Conservation (phyloP, 2,329 filamentous ascomycete genomes). For the Aspergillus japonicus region DNA sequence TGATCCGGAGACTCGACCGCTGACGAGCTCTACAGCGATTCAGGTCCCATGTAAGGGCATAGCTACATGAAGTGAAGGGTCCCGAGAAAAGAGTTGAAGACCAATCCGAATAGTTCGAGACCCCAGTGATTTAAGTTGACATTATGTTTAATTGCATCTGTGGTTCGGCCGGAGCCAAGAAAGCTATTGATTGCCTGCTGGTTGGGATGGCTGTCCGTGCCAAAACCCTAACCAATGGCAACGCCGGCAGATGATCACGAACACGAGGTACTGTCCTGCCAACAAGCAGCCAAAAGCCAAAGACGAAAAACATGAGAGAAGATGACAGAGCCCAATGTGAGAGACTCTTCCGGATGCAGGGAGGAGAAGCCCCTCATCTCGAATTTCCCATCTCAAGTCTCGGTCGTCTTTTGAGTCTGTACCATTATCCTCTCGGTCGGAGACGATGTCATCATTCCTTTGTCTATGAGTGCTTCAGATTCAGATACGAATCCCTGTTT, state of each 20-base stretch:
- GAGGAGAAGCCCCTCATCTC: background rate
- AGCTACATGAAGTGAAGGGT: background rate
- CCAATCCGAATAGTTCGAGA: too few species aligned
- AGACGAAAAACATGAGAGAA: background rate
- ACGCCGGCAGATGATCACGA: background rate
- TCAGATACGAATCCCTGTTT: background rate
- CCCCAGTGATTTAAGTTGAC: too few species aligned
- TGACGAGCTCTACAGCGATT: constrained; percentile 5
- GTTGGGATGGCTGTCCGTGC: background rate
- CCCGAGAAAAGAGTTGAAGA: background rate
- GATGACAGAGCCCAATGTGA: background rate
- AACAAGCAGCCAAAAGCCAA: background rate
- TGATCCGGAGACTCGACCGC: background rate
- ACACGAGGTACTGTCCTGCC: constrained; percentile 3
- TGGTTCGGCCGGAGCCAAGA: background rate
- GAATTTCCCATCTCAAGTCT: background rate
- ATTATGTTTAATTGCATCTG: background rate
- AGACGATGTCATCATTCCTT: background rate
- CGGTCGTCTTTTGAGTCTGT: background rate
- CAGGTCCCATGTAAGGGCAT: background rate
- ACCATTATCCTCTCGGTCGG: background rate
- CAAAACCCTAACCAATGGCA: constrained; percentile 7
- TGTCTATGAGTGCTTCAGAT: background rate
- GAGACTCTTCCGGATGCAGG: too few species aligned
- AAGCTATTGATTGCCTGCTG: background rate